Base-by-base conservation (phyloP, 495 filamentous ascomycete genomes). In the Pyrenula aspistea region DNA sequence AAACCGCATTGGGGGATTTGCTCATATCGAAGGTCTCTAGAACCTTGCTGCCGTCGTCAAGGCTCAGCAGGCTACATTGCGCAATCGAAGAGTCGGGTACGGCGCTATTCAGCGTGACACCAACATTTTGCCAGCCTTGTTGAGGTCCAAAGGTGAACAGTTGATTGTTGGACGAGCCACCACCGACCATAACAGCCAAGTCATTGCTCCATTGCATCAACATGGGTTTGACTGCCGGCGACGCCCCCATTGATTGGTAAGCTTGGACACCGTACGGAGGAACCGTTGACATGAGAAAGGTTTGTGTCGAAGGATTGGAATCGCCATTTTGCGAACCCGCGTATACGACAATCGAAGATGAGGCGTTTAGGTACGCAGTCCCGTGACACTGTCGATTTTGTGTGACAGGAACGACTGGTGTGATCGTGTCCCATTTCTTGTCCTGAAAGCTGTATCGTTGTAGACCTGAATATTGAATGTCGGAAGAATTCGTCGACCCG, bases 371-470 rank as follows among this genome's bases (percentile, higher is more conserved):
- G 65, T 88, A 98, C 10, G 79, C 79, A 12, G 87, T 88, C 58
- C 82, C 84, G 65, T 98, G 93, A 57, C 77, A 77, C 57, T 80
- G 71, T 47, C 87, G 83, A 62, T 90, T 82, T 60, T 84, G 75
- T 25, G 88, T 82, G 21, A 86, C 80, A 2, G 66, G 56, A 1
- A 69, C 65, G 3, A 71, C 58, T 4, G 84, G 74, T 36, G 62
- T 63, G 25, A 95, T 73, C 1, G 78, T 82, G 59, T 87, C 78
- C 93, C 93, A 98, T 62, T 77, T 81, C 55, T 80, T 71, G 51
- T 82, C 78, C n/a, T 77, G 70, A 66, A 96, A 96, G 0, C 81
- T 82, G 63, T 82, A 98, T 59, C 86, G 81, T 64, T 96, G 91
- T 23, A 98, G 66, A n/a, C 93, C 93, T 24, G 78, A 66, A 62